phyloP scores from a whole-genome alignment of 768 basidiomycete species.

The Dentipellis fragilis region DNA sequence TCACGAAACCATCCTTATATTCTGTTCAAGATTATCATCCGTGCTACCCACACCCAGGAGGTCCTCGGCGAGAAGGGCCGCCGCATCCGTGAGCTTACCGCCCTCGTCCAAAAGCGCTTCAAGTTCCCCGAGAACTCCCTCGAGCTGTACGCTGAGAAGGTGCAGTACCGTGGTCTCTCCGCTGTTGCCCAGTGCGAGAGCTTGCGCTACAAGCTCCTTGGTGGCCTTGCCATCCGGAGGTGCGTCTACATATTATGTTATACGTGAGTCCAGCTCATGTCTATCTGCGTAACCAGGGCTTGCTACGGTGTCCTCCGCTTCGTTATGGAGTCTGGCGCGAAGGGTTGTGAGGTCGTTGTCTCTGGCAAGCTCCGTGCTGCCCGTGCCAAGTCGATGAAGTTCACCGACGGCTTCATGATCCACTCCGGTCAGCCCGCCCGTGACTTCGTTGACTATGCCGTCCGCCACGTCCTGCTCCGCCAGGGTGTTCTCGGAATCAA shows the following conservation, averaged over 20 bases:
- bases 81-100: conserved; percentile 96
- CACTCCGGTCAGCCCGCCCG: conserved; percentile 96
- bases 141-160: conserved; percentile 99
- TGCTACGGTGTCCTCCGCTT: conserved; percentile 99
- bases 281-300: conserved; percentile 38
- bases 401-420: conserved; percentile 99
- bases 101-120: conserved; percentile 98
- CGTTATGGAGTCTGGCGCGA: conserved; percentile 99
- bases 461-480: conserved; percentile 93
- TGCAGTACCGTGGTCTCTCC: conserved; percentile 94
- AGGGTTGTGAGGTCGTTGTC: conserved; percentile 99
- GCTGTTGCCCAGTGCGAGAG: conserved; percentile 98
- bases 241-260: conserved; percentile 24
- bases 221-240: conserved; percentile 98
- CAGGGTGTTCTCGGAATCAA: conserved; percentile 99
- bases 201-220: conserved; percentile 96
- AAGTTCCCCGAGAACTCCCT: conserved; percentile 99
- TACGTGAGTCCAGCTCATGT: not conserved
- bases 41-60: conserved; percentile 98
- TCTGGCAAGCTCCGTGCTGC: conserved; percentile 99
- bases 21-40: conserved; percentile 82
- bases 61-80: conserved; percentile 99
- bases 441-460: conserved; percentile 96
- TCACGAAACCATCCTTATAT: not conserved
- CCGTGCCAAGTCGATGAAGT: conserved; percentile 99